Conservation (phyloP, 2,329 filamentous ascomycete genomes). For the Ceratocystis papillata region DNA sequence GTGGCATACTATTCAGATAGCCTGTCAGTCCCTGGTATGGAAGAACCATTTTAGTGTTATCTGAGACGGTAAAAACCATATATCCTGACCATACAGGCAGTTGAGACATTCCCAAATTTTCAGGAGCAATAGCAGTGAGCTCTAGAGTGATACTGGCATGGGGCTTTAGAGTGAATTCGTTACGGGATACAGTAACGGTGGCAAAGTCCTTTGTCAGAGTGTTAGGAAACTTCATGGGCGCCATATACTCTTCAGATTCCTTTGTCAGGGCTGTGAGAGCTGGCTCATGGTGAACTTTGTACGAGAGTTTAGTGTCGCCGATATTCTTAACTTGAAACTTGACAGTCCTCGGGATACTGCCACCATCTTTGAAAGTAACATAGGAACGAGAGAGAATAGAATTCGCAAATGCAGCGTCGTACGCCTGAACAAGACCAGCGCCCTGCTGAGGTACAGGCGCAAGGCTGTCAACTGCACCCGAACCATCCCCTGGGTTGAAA, state of each 20-base stretch:
- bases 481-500: constrained; percentile 38
- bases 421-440: constrained; percentile 48
- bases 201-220: constrained; percentile 36
- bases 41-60: constrained; percentile 32
- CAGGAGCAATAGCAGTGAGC: constrained; percentile 30
- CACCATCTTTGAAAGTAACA: constrained; percentile 54
- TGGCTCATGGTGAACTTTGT: constrained; percentile 41
- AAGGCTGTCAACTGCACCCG: constrained; percentile 33
- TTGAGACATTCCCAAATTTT: constrained; percentile 28
- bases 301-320: constrained; percentile 39
- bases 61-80: constrained; percentile 34
- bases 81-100: constrained; percentile 39
- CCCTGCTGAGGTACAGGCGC: constrained; percentile 52
- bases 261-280: constrained; percentile 47
- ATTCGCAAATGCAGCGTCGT: constrained; percentile 45
- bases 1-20: constrained; percentile 30
- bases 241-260: constrained; percentile 26
- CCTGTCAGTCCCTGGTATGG: constrained; percentile 35
- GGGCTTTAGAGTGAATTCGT: constrained; percentile 34
- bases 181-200: constrained; percentile 35
- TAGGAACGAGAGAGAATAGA: constrained; percentile 45
- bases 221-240: constrained; percentile 35
- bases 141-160: constrained; percentile 28
- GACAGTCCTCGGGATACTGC: constrained; percentile 40
- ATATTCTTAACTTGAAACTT: constrained; percentile 49